Evolutionary conservation across 2,329 filamentous ascomycete species (phyloP).

Genomic region (Alternaria dauci): DNA sequence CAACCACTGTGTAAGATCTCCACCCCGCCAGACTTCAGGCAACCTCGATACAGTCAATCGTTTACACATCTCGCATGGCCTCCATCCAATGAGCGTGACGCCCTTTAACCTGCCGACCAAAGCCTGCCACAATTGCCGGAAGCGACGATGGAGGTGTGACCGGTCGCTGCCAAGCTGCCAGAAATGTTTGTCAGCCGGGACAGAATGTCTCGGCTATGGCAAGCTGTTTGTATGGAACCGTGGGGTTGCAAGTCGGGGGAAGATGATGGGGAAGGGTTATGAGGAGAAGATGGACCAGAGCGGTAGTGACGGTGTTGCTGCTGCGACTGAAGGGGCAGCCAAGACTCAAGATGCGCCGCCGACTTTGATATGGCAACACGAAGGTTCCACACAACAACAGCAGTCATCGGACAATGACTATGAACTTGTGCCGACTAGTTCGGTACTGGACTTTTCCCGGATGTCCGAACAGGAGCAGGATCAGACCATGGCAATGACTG

Average conservation of each 20-base stretch:
- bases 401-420: slow-evolving; percentile 1
- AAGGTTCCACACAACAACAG: slow-evolving; percentile 10
- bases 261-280: slow-evolving; percentile 63
- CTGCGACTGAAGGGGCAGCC: slow-evolving; percentile 34
- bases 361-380: slow-evolving; percentile 30
- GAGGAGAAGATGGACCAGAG: slow-evolving; percentile 42
- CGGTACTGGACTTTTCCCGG: not conserved
- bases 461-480: slow-evolving; percentile 14
- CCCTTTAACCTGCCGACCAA: slow-evolving; percentile 45
- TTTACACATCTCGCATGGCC: slow-evolving; percentile 43
- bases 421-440: not conserved
- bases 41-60: slow-evolving; percentile 32
- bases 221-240: slow-evolving; percentile 68
- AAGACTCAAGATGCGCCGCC: slow-evolving; percentile 29
- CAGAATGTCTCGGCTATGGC: slow-evolving; percentile 69
- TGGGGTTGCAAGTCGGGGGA: slow-evolving; percentile 61
- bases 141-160: slow-evolving; percentile 68
- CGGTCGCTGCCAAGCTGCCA: slow-evolving; percentile 66
- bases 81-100: slow-evolving; percentile 43
- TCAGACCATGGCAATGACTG: slow-evolving; percentile 29
- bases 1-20: slow-evolving; percentile 22
- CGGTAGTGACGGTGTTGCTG: slow-evolving; percentile 1
- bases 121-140: slow-evolving; percentile 69
- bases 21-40: slow-evolving; percentile 6
- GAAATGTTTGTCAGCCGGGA: slow-evolving; percentile 65